Percentiles rank a stretch among this genome's conserved stretches.
phyloP scores from a whole-genome alignment of 225 moss, liverwort and hornwort genomes.

The Pseudisothecium myosuroides region DNA sequence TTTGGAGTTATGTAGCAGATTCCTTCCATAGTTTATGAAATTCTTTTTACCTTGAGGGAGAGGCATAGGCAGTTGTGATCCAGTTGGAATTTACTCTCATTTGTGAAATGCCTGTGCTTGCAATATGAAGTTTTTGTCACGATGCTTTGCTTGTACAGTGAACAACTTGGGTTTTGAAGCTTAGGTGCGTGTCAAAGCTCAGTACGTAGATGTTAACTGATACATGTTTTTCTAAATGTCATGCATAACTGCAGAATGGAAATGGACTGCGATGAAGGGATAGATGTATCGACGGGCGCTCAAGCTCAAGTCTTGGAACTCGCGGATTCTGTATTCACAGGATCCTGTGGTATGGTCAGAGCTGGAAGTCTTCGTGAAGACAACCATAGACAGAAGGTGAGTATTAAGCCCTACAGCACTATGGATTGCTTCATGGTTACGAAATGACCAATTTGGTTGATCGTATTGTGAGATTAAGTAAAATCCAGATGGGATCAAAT shows the following conservation, averaged over 20 bases:
- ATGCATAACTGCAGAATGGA: constrained; percentile 10
- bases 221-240: background rate
- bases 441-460: background rate
- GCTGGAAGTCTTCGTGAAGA: constrained; percentile 20
- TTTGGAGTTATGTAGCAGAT: background rate
- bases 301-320: background rate
- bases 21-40: background rate
- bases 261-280: constrained; percentile 17
- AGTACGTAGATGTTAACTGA: background rate
- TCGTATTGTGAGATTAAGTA: background rate
- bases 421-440: background rate
- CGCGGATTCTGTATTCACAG: background rate
- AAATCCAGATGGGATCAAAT: background rate
- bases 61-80: background rate
- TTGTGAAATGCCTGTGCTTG: background rate
- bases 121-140: background rate
- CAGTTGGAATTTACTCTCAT: background rate
- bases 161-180: background rate
- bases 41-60: background rate
- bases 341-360: constrained; percentile 7
- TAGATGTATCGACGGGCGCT: background rate
- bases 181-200: background rate
- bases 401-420: background rate
- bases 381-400: constrained; percentile 16
- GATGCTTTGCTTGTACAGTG: background rate